phyloP scores from a whole-genome alignment of 1,284 basidiomycete species.

The Cutaneotrichosporon mucoides region DNA sequence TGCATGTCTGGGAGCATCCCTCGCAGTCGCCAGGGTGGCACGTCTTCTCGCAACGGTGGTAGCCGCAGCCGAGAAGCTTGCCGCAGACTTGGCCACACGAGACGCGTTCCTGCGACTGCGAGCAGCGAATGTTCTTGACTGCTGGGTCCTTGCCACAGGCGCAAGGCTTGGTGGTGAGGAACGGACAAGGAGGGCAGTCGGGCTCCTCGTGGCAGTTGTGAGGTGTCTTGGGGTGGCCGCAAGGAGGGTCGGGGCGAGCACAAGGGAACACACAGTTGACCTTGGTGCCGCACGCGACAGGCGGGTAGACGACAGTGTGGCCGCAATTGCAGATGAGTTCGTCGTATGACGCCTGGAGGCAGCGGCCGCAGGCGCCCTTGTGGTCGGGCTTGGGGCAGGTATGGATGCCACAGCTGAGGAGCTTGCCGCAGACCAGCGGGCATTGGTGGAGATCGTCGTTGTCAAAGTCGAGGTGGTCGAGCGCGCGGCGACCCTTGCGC shows the following conservation, averaged over 20 bases:
- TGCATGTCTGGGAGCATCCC: slow-evolving; percentile 67
- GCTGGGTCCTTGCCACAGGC: slow-evolving; percentile 77
- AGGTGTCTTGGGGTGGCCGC: slow-evolving; percentile 70
- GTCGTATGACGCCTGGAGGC: slow-evolving; percentile 80
- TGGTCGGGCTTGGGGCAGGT: slow-evolving; percentile 73
- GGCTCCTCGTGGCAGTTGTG: slow-evolving; percentile 73
- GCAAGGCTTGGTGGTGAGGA: slow-evolving; percentile 70
- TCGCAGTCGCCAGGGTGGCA: slow-evolving; percentile 80
- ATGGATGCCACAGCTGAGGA: slow-evolving; percentile 70
- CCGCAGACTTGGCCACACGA: slow-evolving; percentile 77
- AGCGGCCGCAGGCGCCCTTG: slow-evolving; percentile 70
- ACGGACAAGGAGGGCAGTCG: slow-evolving; percentile 76
- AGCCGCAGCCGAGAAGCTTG: slow-evolving; percentile 71
- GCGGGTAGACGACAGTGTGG: slow-evolving; percentile 63
- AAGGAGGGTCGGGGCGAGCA: slow-evolving; percentile 62
- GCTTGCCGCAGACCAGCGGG: slow-evolving; percentile 68
- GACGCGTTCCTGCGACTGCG: slow-evolving; percentile 64
- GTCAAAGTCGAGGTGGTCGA: slow-evolving; percentile 20
- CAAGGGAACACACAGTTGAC: slow-evolving; percentile 77
- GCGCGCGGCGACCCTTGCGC: slow-evolving; percentile 57
- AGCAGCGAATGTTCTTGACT: slow-evolving; percentile 60
- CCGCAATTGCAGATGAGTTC: slow-evolving; percentile 82
- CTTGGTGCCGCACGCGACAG: slow-evolving; percentile 61
- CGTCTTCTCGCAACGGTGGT: slow-evolving; percentile 71
- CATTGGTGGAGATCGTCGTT: slow-evolving; percentile 67